Conservation (phyloP, 176 grass and related monocot species). For the Stipa capillata region DNA sequence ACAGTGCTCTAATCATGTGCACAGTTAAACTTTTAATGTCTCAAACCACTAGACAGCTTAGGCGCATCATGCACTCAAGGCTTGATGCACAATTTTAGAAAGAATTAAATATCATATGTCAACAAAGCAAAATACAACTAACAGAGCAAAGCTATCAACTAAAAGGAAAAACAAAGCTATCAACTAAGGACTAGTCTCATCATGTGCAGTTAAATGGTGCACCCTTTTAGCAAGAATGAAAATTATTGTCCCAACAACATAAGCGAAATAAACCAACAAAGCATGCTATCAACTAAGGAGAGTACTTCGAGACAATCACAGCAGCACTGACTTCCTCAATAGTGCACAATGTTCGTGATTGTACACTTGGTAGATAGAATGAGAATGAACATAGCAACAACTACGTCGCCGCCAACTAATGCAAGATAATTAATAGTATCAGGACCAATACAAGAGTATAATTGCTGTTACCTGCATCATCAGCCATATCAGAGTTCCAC, state of each 20-base stretch:
- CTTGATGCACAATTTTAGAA: too few relatives aligned
- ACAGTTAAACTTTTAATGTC: background rate
- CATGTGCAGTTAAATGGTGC: too few relatives aligned
- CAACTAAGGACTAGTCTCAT: too few relatives aligned
- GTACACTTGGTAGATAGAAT: background rate
- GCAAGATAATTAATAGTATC: background rate
- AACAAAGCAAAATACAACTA: too few relatives aligned
- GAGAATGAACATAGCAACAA: background rate
- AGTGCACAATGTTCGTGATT: background rate
- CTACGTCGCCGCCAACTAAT: background rate
- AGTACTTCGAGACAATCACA: background rate
- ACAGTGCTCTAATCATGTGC: background rate
- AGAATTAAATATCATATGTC: too few relatives aligned
- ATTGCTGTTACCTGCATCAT: slow-evolving; percentile 43
- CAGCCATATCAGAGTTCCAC: slow-evolving; percentile 57
- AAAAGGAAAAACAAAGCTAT: too few relatives aligned
- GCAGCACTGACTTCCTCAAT: background rate
- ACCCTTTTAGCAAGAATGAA: background rate
- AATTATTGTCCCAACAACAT: background rate
- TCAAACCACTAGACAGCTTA: background rate
- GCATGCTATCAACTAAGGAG: background rate
- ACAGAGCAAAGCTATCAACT: too few relatives aligned
- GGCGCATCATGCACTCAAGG: too few relatives aligned
- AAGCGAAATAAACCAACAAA: background rate
- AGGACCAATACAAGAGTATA: background rate